phyloP scores from a whole-genome alignment of 1,139 yeast species.

The Suhomyces terraborum region DNA sequence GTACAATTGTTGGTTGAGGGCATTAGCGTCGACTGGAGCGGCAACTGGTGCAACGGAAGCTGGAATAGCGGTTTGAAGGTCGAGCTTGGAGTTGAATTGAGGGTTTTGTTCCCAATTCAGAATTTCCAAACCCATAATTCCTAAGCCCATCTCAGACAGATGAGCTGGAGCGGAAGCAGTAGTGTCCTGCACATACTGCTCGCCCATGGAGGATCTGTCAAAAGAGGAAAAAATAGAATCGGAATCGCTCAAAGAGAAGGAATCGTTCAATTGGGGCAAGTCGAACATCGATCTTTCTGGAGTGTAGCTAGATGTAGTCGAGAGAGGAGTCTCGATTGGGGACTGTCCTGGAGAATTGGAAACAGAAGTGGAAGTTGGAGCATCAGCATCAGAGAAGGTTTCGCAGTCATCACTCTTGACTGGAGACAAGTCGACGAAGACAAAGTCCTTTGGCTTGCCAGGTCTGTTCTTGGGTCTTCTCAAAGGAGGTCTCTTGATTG shows the following conservation, averaged over 20 bases:
- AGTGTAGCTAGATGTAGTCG: conserved; percentile 3
- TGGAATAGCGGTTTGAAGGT: not conserved
- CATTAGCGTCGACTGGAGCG: conserved; percentile 10
- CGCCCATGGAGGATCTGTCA: conserved; percentile 15
- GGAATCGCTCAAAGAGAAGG: conserved; percentile 16
- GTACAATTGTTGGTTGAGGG: conserved; percentile 21
- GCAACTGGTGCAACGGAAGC: conserved; percentile 1
- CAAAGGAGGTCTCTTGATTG: conserved; percentile 47
- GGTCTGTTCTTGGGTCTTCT: conserved; percentile 55
- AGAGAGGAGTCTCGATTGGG: conserved; percentile 12
- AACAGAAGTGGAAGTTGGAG: conserved; percentile 4
- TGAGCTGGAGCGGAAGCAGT: conserved; percentile 5
- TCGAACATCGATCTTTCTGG: conserved; percentile 18
- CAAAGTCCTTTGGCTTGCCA: conserved; percentile 55
- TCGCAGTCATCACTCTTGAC: conserved; percentile 37
- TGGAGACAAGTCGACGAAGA: conserved; percentile 57
- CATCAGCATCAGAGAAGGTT: conserved; percentile 10
- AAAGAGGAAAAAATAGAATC: conserved; percentile 18
- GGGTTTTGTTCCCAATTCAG: conserved; percentile 15
- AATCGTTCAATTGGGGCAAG: conserved; percentile 17
- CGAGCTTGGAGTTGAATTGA: conserved; percentile 3
- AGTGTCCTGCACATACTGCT: conserved; percentile 17
- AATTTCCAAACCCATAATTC: conserved; percentile 26
- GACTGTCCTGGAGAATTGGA: conserved; percentile 13
- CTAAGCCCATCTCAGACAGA: conserved; percentile 25